Percentiles rank a stretch among this genome's conserved stretches.
Conservation (phyloP, 2,329 filamentous ascomycete species). For the Fusarium sp. region DNA sequence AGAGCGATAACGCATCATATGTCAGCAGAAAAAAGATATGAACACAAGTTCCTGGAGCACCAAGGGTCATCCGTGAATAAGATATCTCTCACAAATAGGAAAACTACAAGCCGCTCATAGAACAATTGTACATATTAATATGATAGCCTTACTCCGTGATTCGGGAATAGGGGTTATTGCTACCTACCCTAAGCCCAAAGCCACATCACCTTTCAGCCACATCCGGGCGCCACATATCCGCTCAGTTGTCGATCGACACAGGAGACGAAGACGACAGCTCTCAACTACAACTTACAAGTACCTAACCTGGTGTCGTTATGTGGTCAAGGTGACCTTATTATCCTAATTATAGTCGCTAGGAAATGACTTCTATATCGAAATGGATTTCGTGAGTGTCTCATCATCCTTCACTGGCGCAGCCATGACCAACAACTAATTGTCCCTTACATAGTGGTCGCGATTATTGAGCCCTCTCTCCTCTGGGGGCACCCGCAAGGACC, state of each 20-base stretch:
- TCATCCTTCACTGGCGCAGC: background rate
- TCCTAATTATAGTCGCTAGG: conserved; percentile 44
- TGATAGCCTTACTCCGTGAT: background rate
- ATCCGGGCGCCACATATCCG: conserved; percentile 19
- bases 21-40: too few species aligned
- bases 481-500: conserved; percentile 68
- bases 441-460: conserved; percentile 69
- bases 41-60: too few species aligned
- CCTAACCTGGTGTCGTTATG: conserved; percentile 35
- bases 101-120: background rate
- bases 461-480: conserved; percentile 73
- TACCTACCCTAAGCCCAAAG: conserved; percentile 30
- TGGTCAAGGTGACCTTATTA: conserved; percentile 32
- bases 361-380: conserved; percentile 63
- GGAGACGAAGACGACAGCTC: conserved; percentile 40
- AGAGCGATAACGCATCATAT: too few species aligned
- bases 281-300: conserved; percentile 41
- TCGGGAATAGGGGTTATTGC: conserved; percentile 9
- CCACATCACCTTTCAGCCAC: conserved; percentile 26
- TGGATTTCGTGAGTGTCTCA: conserved; percentile 67
- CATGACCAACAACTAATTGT: conserved; percentile 32
- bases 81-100: too few species aligned
- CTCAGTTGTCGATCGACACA: conserved; percentile 16
- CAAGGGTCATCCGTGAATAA: too few species aligned
- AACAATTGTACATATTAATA: background rate